A percentile compares a stretch with the other conserved stretches of the same genome.
Conservation (phyloP, 192 early-diverging fungal species). For the Coemansia umbellata region DNA sequence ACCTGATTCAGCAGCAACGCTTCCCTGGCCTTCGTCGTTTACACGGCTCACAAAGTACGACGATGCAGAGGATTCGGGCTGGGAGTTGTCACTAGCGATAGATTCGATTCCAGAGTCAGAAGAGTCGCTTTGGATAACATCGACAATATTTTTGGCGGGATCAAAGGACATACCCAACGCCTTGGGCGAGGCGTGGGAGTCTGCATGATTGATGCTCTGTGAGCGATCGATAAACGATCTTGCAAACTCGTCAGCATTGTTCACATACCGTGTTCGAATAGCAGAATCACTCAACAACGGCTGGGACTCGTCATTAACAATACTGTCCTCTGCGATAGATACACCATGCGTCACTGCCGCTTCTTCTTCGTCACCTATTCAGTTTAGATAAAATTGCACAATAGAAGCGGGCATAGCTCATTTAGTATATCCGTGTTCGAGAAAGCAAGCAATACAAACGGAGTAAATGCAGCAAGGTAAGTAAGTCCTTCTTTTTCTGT, state of each 20-base stretch:
- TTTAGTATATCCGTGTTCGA: too few relatives aligned
- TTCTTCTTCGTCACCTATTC: constrained; percentile 8
- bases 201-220: background rate
- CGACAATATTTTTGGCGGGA: constrained; percentile 19
- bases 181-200: background rate
- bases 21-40: background rate
- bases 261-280: constrained; percentile 38
- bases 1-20: background rate
- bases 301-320: constrained; percentile 22
- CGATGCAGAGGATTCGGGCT: background rate
- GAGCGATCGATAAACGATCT: constrained; percentile 32
- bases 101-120: constrained; percentile 36
- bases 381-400: too few relatives aligned
- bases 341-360: background rate
- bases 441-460: too few relatives aligned
- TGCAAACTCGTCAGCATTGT: constrained; percentile 41
- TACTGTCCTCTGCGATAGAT: background rate
- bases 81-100: background rate
- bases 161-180: constrained; percentile 9
- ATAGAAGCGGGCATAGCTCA: too few relatives aligned
- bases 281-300: constrained; percentile 44
- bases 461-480: too few relatives aligned
- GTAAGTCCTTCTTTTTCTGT: too few relatives aligned
- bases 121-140: constrained; percentile 28
- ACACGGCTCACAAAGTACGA: background rate